These are phyloP conservation scores for Ligustrum vulgare DNA, from an alignment of 257 asterid species.

Conservation along the genomic window DNA sequence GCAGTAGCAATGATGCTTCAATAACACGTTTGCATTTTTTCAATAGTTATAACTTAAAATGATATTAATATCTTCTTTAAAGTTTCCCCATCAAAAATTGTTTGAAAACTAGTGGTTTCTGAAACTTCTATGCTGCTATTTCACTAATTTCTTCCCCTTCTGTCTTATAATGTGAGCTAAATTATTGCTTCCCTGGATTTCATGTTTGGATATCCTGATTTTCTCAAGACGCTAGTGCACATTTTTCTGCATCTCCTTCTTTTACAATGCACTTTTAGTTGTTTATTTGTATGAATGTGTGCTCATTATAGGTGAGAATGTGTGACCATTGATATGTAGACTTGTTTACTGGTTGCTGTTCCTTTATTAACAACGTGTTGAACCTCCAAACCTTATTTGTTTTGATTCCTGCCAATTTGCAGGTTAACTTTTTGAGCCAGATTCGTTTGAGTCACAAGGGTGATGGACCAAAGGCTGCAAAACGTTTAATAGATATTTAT, in stretches of 20 bases:
- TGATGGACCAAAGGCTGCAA: conserved; percentile 94
- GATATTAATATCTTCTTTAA: background rate
- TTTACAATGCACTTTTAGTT: background rate
- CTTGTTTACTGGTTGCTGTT: background rate
- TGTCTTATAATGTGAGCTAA: background rate
- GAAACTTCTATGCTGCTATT: background rate
- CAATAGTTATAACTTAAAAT: background rate
- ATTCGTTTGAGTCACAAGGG: conserved; percentile 82
- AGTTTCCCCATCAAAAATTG: background rate
- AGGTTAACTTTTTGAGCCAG: conserved; percentile 90
- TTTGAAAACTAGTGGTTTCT: background rate
- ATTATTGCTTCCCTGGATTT: background rate
- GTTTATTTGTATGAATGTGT: background rate
- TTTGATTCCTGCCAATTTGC: conserved; percentile 31
- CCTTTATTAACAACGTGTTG: background rate
- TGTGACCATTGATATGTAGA: background rate
- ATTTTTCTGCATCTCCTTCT: background rate
- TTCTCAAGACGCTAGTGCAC: background rate
- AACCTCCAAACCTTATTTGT: background rate
- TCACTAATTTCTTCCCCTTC: background rate
- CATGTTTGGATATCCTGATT: background rate
- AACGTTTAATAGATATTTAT: conserved; percentile 82
- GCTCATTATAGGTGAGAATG: background rate
- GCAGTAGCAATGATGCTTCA: background rate
- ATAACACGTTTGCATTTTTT: background rate